Base-by-base conservation (phyloP, 345 rosid species). In the Citrus hindsii region DNA sequence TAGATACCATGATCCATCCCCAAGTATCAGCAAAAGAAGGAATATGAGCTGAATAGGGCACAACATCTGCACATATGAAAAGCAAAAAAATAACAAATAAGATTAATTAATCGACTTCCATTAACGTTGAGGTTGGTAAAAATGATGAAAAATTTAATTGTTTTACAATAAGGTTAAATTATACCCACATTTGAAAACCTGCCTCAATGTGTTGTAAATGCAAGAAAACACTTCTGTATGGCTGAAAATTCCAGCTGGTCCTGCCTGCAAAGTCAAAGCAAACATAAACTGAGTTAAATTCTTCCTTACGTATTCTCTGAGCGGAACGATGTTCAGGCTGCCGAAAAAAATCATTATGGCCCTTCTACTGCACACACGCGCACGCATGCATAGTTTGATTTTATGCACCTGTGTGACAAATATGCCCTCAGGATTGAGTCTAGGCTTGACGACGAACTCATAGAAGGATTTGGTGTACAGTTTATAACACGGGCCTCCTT, bases 21-120 rank as follows among this genome's bases (percentile, higher is more conserved):
- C 94, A 90, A 14, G 91, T 87, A 77, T 90, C 94, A 80, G 94
- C 94, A 80, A 55, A 90, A 42, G 92, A 90, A 46, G 92, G 94
- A 79, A 90, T 80, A 67, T 90, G 92, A 82, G 92, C 92, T 21
- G 91, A 82, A 48, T 85, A 89, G 19, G 92, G 85, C 77, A 87
- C 92, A 13, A 84, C 92, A 82, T 90, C 94, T 89, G 92, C 87
- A 81, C n/a, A 55, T 12, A 9, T 42, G 38, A 24, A 8, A 12
- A 46, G 13, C 21, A 37, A 8, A 10, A 59, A 59, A 66, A 0
- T 40, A 7, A 46, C 0, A 5, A 7, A 63, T 30, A 68, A 42
- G 65, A 69, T 46, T 42, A 60, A 75, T 16, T 74, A 67, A 56
- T 75, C 3, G 27, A 30, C 5, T 37, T 21, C 19, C 30, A 16